Evolutionary conservation across 768 basidiomycete genomes (phyloP), one percentile per base, ranked within the genome.

Genomic region (Tylopilus cervinicoccineus): DNA sequence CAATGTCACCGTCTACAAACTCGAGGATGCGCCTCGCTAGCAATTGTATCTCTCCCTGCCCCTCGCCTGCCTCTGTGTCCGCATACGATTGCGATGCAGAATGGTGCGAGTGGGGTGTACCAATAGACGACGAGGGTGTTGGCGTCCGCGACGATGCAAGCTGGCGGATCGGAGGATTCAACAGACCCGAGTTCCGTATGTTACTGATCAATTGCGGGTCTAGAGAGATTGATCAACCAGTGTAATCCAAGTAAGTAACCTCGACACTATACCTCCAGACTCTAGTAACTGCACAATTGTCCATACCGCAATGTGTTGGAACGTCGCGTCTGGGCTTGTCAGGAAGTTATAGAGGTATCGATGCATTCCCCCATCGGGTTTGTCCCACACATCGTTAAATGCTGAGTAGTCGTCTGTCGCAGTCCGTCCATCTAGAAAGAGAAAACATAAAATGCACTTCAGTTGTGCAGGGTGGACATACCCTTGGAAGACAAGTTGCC

Each of bases 231-330:
- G 11, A 7, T 54, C 27, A 47, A 41, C 39, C 5, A 27, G 12
- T 17, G 4, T 52, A 29, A 40, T 34, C 48, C 27, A 22, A n/a
- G n/a, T n/a, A 38, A 24, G 37, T 14, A n/a, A 23, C 26, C 22
- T 38, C 20, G 8, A 17, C 1, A 2, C 56, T 73, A 36, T 55
- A 89, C 88, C 90, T 52, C 91, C 89, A n/a, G 95, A 95, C 66
- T 99, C 96, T 23, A 99, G 76, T 19, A 99, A 72, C 64, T 99
- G 96, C 22, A 97, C 94, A 56, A 98, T 94, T 0, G 96, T 97
- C 96, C 96, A 99, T 37, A 99, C 93, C 28, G 96, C 96, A 54
- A 98, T 99, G 64, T 99, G 96, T 67, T 97, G 94, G 85, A 99
- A 99, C 1, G 96, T 99, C 13, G 91, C 86, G 62, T 99, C 96